phyloP scores from a whole-genome alignment of 495 filamentous ascomycete species.

The Neurospora terricola region DNA sequence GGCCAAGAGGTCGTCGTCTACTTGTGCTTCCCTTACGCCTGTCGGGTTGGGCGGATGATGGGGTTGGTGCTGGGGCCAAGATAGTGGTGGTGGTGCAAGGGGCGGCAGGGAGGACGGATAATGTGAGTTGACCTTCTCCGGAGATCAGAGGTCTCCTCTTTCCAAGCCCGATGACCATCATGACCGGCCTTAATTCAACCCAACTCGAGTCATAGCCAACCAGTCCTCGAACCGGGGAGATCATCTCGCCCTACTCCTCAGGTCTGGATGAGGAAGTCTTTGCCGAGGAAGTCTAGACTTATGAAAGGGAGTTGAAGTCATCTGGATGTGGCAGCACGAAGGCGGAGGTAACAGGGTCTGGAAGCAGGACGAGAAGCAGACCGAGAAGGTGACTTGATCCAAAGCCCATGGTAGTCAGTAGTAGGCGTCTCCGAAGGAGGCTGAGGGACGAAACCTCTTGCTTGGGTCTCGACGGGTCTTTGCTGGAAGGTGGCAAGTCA shows the following conservation, averaged over 20 bases:
- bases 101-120: too few relatives aligned
- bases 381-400: background rate
- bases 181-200: background rate
- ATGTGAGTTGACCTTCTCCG: too few relatives aligned
- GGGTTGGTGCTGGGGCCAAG: too few relatives aligned
- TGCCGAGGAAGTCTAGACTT: background rate
- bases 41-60: too few relatives aligned
- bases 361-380: background rate
- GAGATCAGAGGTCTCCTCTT: background rate
- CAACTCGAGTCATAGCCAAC: background rate
- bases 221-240: background rate
- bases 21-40: too few relatives aligned
- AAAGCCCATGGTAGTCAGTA: background rate
- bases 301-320: background rate
- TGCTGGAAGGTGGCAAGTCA: background rate
- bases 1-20: too few relatives aligned
- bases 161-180: background rate
- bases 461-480: background rate
- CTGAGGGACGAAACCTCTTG: background rate
- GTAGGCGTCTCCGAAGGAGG: background rate
- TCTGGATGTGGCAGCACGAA: background rate
- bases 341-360: background rate
- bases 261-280: background rate
- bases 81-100: too few relatives aligned
- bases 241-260: background rate